Evolutionary conservation across 2,329 filamentous ascomycete species (phyloP).

Genomic region (Arthrobotrys entomopaga): DNA sequence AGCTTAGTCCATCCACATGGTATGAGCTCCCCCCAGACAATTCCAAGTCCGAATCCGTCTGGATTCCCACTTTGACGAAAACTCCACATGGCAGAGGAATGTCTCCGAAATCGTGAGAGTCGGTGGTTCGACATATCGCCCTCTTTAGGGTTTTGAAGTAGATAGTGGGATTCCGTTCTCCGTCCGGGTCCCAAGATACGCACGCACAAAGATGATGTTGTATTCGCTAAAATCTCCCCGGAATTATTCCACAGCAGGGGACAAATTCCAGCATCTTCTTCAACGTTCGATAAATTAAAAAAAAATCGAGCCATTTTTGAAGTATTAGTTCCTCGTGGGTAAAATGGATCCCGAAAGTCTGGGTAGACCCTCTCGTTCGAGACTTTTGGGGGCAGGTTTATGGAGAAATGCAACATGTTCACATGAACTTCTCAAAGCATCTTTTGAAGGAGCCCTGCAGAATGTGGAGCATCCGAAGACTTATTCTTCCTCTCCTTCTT

Average conservation of each 20-base stretch:
- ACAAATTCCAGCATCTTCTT: slow-evolving; percentile 5
- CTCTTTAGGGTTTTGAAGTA: too few species aligned
- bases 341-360: slow-evolving; percentile 1
- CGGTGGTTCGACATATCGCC: too few species aligned
- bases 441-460: background rate
- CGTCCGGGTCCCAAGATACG: background rate
- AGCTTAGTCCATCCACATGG: background rate
- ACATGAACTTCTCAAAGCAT: slow-evolving; percentile 13
- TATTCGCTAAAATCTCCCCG: slow-evolving; percentile 30
- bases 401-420: slow-evolving; percentile 1
- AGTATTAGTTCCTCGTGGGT: background rate
- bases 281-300: background rate
- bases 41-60: background rate
- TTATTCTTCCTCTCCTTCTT: too few species aligned
- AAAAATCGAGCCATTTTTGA: background rate
- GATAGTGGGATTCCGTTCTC: background rate
- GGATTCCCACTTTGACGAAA: background rate
- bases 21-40: background rate
- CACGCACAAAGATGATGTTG: background rate
- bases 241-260: slow-evolving; percentile 37
- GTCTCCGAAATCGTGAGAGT: background rate
- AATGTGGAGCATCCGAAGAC: slow-evolving; percentile 2
- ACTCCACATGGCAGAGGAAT: slow-evolving; percentile 7
- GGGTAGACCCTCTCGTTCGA: background rate
- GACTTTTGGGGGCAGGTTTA: background rate